phyloP scores from a whole-genome alignment of 1,284 basidiomycete species.

The Peniophora sp. region DNA sequence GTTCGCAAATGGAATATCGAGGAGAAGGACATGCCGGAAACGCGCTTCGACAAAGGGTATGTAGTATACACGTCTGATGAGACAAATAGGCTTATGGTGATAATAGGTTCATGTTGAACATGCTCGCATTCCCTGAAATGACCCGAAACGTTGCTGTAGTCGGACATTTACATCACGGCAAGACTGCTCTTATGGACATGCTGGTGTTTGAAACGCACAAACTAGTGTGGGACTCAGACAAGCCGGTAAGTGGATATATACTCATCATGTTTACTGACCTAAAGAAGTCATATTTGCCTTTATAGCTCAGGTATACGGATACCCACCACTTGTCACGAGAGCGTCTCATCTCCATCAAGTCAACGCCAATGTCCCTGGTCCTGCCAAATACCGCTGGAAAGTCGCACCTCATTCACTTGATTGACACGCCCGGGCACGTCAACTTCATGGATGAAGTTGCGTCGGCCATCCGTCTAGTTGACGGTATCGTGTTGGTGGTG shows the following conservation, averaged over 20 bases:
- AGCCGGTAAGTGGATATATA: constrained; percentile 49
- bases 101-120: constrained; percentile 81
- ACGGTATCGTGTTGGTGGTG: constrained; percentile 91
- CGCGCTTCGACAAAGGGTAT: constrained; percentile 89
- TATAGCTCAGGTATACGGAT: constrained; percentile 87
- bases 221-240: constrained; percentile 86
- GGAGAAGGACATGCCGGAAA: constrained; percentile 90
- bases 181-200: constrained; percentile 96
- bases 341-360: constrained; percentile 93
- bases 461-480: constrained; percentile 79
- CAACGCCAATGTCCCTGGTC: constrained; percentile 92
- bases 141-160: constrained; percentile 92
- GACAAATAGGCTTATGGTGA: constrained; percentile 4
- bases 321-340: constrained; percentile 86
- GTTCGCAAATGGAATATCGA: constrained; percentile 87
- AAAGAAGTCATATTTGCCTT: constrained; percentile 1
- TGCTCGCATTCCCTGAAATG: constrained; percentile 92
- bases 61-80: constrained; percentile 18
- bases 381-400: constrained; percentile 86
- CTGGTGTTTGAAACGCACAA: constrained; percentile 96
- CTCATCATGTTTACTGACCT: constrained; percentile 2
- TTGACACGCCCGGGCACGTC: constrained; percentile 97
- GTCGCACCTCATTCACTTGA: constrained; percentile 87
- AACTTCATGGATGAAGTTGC: constrained; percentile 98
- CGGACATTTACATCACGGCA: constrained; percentile 96